These are phyloP conservation scores for Candida methanosorbosa DNA, from an alignment of 805 yeast species.

Conservation along the genomic window DNA sequence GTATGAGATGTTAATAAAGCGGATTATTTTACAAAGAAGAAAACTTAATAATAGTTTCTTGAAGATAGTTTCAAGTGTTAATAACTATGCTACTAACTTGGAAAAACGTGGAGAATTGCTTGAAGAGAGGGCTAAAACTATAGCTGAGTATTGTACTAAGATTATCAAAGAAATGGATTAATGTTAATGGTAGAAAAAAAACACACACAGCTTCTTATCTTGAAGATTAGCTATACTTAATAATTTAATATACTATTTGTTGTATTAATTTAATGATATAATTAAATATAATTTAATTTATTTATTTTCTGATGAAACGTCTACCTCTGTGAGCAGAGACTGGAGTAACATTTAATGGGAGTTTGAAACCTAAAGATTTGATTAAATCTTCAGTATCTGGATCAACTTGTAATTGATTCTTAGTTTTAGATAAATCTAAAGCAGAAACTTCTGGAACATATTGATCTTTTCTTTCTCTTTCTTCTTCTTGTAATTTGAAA, in stretches of 20 bases:
- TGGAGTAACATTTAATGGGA: slow-evolving; percentile 79
- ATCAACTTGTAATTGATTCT: slow-evolving; percentile 95
- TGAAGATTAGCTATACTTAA: background rate
- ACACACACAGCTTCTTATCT: background rate
- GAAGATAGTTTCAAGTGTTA: slow-evolving; percentile 10
- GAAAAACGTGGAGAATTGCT: slow-evolving; percentile 22
- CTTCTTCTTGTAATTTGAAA: slow-evolving; percentile 99
- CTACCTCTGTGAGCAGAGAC: slow-evolving; percentile 86
- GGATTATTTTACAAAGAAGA: slow-evolving; percentile 28
- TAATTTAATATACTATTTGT: background rate
- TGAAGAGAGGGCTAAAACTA: slow-evolving; percentile 28
- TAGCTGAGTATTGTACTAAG: slow-evolving; percentile 35
- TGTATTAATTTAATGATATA: background rate
- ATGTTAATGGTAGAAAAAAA: slow-evolving; percentile 6
- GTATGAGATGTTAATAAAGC: slow-evolving; percentile 25
- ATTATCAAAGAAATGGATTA: slow-evolving; percentile 23
- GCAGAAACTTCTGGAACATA: slow-evolving; percentile 99
- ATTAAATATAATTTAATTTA: slow-evolving; percentile 8
- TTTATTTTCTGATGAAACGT: slow-evolving; percentile 83
- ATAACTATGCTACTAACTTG: slow-evolving; percentile 11
- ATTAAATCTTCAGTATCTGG: slow-evolving; percentile 93
- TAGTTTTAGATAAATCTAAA: slow-evolving; percentile 93
- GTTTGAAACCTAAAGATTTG: slow-evolving; percentile 84
- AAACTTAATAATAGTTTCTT: slow-evolving; percentile 30
- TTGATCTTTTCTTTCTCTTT: slow-evolving; percentile 99